phyloP scores from a whole-genome alignment of 2,329 filamentous ascomycete species.

The Claviceps sp. region DNA sequence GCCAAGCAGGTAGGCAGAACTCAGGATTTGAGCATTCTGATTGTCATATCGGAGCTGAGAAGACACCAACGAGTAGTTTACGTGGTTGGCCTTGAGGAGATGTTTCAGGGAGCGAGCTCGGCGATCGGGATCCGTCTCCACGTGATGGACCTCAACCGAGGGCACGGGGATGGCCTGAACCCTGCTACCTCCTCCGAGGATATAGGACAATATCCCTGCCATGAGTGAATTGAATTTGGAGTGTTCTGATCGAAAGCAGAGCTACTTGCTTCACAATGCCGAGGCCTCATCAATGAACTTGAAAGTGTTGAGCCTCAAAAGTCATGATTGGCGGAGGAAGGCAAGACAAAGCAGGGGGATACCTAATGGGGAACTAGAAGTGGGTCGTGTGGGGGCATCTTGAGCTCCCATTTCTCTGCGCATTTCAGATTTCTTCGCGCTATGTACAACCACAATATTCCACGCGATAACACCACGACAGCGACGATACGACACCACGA shows the following conservation, averaged over 20 bases:
- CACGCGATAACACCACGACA: too few relatives aligned
- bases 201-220: slow-evolving; percentile 22
- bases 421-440: neutral
- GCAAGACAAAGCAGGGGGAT: neutral
- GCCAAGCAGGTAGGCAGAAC: slow-evolving; percentile 75
- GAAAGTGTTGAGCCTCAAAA: slow-evolving; percentile 2
- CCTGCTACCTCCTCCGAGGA: slow-evolving; percentile 14
- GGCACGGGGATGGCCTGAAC: slow-evolving; percentile 41
- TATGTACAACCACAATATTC: neutral
- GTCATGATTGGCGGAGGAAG: neutral
- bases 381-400: neutral
- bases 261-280: neutral
- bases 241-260: too few relatives aligned
- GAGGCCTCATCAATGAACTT: neutral
- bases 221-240: slow-evolving; percentile 10
- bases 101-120: slow-evolving; percentile 76
- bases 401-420: neutral
- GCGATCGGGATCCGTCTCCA: slow-evolving; percentile 71
- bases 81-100: slow-evolving; percentile 80
- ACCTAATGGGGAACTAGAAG: neutral
- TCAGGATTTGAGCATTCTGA: slow-evolving; percentile 68
- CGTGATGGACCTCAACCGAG: slow-evolving; percentile 58
- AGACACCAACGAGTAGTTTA: slow-evolving; percentile 74
- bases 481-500: neutral
- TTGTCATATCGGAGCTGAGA: slow-evolving; percentile 67